Evolutionary conservation across 257 asterid genomes (phyloP).

Genomic region (Striga asiatica): DNA sequence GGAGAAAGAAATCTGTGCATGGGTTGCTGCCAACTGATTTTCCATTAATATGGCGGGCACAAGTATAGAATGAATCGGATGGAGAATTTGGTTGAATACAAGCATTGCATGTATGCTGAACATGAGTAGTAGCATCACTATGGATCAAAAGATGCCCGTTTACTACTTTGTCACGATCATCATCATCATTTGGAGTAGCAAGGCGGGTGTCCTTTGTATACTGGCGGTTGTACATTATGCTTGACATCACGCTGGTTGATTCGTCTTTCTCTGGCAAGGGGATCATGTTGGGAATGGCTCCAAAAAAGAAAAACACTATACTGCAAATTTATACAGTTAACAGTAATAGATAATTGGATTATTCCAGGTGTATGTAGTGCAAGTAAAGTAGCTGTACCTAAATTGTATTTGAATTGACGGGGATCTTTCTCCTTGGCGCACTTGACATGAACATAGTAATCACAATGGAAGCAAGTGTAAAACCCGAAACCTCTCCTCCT

Average conservation of each 20-base stretch:
- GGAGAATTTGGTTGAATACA: no score
- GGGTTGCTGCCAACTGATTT: background rate
- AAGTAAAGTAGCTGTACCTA: background rate
- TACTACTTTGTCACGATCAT: background rate
- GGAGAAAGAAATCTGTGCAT: background rate
- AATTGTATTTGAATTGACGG: background rate
- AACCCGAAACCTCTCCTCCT: no score
- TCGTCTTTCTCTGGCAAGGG: background rate
- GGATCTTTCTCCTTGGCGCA: background rate
- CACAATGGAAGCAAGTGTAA: background rate
- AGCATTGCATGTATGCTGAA: background rate
- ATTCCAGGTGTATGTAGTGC: background rate
- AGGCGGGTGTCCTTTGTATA: background rate
- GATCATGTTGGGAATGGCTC: background rate
- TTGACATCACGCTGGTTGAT: background rate
- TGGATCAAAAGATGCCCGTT: background rate
- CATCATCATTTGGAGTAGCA: background rate
- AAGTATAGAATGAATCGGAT: background rate
- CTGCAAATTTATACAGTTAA: background rate
- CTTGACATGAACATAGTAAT: constrained; percentile 1
- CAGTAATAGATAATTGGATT: background rate
- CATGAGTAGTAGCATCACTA: background rate
- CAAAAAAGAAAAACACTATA: background rate
- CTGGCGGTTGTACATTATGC: background rate
- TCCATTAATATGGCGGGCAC: background rate